phyloP scores from a whole-genome alignment of 2,329 filamentous ascomycete species.

The Sporothrix brasiliensis region DNA sequence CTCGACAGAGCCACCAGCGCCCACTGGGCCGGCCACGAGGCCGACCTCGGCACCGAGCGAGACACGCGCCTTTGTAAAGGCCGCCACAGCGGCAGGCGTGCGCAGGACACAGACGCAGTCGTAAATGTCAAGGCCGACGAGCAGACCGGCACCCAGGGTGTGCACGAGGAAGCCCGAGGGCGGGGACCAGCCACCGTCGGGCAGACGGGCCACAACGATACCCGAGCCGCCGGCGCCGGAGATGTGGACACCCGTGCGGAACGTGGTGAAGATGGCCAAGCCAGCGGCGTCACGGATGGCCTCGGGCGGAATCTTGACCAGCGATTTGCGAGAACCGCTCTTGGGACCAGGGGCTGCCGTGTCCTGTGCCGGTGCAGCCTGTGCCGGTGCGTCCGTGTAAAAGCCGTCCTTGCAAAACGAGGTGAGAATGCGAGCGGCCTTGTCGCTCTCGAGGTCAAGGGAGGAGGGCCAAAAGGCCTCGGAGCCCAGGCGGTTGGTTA shows the following conservation, averaged over 20 bases:
- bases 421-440: slow-evolving; percentile 72
- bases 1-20: slow-evolving; percentile 74
- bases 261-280: slow-evolving; percentile 70
- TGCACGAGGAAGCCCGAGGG: slow-evolving; percentile 73
- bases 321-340: slow-evolving; percentile 41
- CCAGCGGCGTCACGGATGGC: slow-evolving; percentile 63
- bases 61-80: slow-evolving; percentile 69
- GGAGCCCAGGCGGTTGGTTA: slow-evolving; percentile 68
- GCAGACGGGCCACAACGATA: slow-evolving; percentile 58
- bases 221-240: slow-evolving; percentile 64
- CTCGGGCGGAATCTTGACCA: slow-evolving; percentile 46
- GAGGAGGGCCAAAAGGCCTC: slow-evolving; percentile 78
- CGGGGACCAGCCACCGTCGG: slow-evolving; percentile 68
- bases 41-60: slow-evolving; percentile 79
- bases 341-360: slow-evolving; percentile 34
- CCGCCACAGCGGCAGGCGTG: slow-evolving; percentile 65
- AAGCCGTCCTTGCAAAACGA: slow-evolving; percentile 63
- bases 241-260: slow-evolving; percentile 60
- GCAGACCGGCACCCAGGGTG: slow-evolving; percentile 68
- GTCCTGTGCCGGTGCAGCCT: background rate
- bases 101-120: slow-evolving; percentile 77
- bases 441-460: slow-evolving; percentile 74
- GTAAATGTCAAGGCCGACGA: slow-evolving; percentile 74
- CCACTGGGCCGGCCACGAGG: slow-evolving; percentile 69
- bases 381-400: slow-evolving; percentile 37